phyloP scores from a whole-genome alignment of 75 land plant species.

The Pseudotsuga menziesii region DNA sequence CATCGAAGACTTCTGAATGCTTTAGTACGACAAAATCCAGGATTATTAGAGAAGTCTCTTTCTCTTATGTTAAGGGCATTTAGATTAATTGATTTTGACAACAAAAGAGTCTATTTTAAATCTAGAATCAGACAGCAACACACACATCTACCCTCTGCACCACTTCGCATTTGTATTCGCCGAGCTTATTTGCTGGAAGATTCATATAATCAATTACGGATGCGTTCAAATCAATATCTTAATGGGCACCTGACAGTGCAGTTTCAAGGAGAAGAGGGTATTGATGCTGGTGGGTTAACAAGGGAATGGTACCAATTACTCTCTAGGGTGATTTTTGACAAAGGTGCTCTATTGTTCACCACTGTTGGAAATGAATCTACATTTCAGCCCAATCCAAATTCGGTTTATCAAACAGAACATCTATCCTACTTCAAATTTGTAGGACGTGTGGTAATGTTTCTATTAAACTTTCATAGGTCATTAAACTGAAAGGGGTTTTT shows the following conservation, averaged over 20 bases:
- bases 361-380: constrained; percentile 49
- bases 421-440: constrained; percentile 50
- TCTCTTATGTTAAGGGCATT: constrained; percentile 35
- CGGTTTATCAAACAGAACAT: constrained; percentile 47
- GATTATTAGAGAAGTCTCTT: constrained; percentile 38
- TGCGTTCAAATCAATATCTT: constrained; percentile 37
- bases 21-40: constrained; percentile 43
- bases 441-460: constrained; percentile 41
- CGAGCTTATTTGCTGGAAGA: constrained; percentile 46
- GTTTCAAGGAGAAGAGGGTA: constrained; percentile 47
- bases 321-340: constrained; percentile 45
- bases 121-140: constrained; percentile 45
- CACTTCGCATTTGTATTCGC: constrained; percentile 38
- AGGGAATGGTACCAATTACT: constrained; percentile 49
- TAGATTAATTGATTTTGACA: constrained; percentile 41
- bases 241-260: constrained; percentile 45
- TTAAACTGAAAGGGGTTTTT: not conserved
- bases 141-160: constrained; percentile 35
- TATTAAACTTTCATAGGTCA: not conserved
- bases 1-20: constrained; percentile 44
- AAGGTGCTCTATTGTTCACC: constrained; percentile 47
- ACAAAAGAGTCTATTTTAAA: constrained; percentile 37
- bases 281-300: constrained; percentile 53
- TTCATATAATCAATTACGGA: constrained; percentile 43
- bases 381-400: constrained; percentile 50